A percentile compares a stretch with the other conserved stretches of the same genome.
phyloP scores from a whole-genome alignment of 306 rosid species.

The Vigna hirtella region DNA sequence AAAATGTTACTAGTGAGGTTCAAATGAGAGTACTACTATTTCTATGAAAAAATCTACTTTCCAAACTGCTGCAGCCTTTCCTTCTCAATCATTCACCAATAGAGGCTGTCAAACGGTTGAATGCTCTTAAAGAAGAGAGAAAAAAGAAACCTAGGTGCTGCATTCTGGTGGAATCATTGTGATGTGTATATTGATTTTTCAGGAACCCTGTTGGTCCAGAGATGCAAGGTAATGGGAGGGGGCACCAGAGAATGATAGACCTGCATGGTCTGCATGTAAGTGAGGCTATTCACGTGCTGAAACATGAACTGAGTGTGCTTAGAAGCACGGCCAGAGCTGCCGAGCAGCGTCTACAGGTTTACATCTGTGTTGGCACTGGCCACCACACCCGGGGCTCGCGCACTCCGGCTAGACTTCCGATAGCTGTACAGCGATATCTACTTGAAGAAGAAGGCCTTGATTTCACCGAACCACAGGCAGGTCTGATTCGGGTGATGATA shows the following conservation, averaged over 20 bases:
- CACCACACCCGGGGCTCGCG: conserved; percentile 97
- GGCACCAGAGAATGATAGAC: conserved; percentile 91
- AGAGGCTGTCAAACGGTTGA: not conserved
- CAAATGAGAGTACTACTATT: not conserved
- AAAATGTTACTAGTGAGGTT: conserved; percentile 4
- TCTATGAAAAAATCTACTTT: conserved; percentile 5
- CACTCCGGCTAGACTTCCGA: conserved; percentile 86
- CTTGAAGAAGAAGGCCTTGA: conserved; percentile 95
- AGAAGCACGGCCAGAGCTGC: conserved; percentile 83
- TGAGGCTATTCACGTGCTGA: conserved; percentile 88
- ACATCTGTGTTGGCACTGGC: conserved; percentile 91
- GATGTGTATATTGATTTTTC: conserved; percentile 39
- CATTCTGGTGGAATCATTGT: conserved; percentile 28
- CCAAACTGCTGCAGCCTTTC: conserved; percentile 1
- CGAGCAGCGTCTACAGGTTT: conserved; percentile 81
- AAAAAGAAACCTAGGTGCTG: not conserved
- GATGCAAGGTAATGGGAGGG: conserved; percentile 81
- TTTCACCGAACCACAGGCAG: conserved; percentile 88
- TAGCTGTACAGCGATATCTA: conserved; percentile 87
- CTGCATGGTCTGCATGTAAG: conserved; percentile 87
- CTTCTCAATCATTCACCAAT: not conserved
- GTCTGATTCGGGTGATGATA: conserved; percentile 83
- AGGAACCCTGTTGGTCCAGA: conserved; percentile 83
- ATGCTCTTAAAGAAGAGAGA: too few relatives aligned
- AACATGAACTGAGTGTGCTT: conserved; percentile 78